A percentile compares a stretch with the other conserved stretches of the same genome.
Evolutionary conservation across 2,329 filamentous ascomycete genomes (phyloP).

Genomic region (Ramichloridium luteum): DNA sequence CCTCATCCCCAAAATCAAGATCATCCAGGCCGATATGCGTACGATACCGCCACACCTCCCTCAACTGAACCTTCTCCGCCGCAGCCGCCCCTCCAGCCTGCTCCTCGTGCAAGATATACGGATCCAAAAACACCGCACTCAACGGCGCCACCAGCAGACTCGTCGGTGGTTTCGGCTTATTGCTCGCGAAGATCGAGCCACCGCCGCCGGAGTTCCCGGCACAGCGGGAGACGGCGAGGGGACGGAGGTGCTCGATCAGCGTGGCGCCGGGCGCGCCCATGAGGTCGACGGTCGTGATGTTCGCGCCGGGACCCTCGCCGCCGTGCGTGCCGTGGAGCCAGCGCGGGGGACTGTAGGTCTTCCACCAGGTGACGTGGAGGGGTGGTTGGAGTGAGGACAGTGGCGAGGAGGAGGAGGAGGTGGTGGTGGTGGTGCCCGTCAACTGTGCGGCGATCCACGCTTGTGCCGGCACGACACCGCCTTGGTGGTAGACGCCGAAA

Average conservation of each 20-base stretch:
- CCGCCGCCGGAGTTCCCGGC: slow-evolving; percentile 31
- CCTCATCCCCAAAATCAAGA: slow-evolving; percentile 62
- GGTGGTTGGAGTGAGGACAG: too few species aligned
- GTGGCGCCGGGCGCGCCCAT: slow-evolving; percentile 56
- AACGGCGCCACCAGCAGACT: slow-evolving; percentile 54
- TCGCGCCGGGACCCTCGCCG: slow-evolving; percentile 63
- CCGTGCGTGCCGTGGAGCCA: slow-evolving; percentile 55
- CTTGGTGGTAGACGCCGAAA: slow-evolving; percentile 76
- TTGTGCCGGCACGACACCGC: slow-evolving; percentile 63
- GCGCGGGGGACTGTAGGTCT: slow-evolving; percentile 69
- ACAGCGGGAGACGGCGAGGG: slow-evolving; percentile 50
- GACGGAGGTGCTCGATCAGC: slow-evolving; percentile 47
- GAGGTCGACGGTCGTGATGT: slow-evolving; percentile 58
- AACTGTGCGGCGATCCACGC: slow-evolving; percentile 52
- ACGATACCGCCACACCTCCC: slow-evolving; percentile 56
- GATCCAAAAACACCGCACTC: slow-evolving; percentile 58
- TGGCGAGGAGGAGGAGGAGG: too few species aligned
- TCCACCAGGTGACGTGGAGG: slow-evolving; percentile 75
- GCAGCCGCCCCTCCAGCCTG: neutral
- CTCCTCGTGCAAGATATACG: slow-evolving; percentile 26
- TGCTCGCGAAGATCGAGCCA: slow-evolving; percentile 28
- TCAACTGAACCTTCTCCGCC: slow-evolving; percentile 34
- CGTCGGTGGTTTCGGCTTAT: too few species aligned
- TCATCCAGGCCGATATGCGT: slow-evolving; percentile 68
- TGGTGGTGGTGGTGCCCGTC: slow-evolving; percentile 38